phyloP scores from a whole-genome alignment of 2,329 filamentous ascomycete genomes.

The Huntiella savannae region DNA sequence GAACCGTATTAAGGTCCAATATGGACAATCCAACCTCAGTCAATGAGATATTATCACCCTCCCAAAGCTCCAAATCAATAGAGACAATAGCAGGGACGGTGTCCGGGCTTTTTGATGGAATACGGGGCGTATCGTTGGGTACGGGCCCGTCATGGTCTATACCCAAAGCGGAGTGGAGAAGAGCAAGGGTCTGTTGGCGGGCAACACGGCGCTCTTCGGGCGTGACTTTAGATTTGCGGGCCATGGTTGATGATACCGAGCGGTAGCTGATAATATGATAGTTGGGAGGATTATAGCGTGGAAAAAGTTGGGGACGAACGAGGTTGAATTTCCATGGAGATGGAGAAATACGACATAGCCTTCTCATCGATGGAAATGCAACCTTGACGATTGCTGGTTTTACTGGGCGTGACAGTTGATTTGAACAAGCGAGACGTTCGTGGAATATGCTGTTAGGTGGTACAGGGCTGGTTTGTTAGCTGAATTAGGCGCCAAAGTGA shows the following conservation, averaged over 20 bases:
- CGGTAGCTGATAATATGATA: too few species aligned
- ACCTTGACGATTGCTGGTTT: too few species aligned
- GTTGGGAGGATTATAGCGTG: too few species aligned
- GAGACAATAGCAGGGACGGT: constrained; percentile 43
- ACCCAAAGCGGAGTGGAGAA: constrained; percentile 1
- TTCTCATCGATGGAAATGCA: too few species aligned
- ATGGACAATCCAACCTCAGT: constrained; percentile 77
- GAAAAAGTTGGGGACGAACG: too few species aligned
- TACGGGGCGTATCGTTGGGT: not conserved
- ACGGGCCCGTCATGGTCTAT: not conserved
- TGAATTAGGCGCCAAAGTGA: too few species aligned
- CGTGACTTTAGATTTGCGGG: not conserved
- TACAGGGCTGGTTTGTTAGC: too few species aligned
- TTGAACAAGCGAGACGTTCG: too few species aligned
- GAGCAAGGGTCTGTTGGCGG: constrained; percentile 28
- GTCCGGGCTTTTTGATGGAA: not conserved
- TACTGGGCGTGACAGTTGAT: too few species aligned
- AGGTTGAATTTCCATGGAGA: too few species aligned
- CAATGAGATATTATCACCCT: constrained; percentile 43
- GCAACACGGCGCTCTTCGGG: not conserved
- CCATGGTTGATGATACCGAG: not conserved
- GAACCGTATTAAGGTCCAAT: constrained; percentile 43
- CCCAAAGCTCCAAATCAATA: constrained; percentile 70
- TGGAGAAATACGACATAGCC: too few species aligned
- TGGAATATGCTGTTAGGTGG: too few species aligned